A percentile compares a stretch with the other conserved stretches of the same genome.
Conservation (phyloP, 2,329 filamentous ascomycete species). For the Talaromyces sp. region DNA sequence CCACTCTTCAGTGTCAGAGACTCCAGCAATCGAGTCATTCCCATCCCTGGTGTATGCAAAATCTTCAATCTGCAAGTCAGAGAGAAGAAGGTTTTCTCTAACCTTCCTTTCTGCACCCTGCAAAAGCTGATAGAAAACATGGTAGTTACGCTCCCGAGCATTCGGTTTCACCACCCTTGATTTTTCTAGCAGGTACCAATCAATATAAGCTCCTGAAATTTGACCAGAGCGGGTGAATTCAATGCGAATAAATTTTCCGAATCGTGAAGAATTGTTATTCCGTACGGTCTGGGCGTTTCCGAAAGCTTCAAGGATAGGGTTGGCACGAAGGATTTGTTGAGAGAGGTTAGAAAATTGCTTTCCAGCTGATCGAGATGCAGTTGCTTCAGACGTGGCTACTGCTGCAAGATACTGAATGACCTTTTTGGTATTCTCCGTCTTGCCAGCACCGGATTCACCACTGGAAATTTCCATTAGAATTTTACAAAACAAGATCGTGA, state of each 20-base stretch:
- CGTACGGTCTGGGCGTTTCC: constrained; percentile 96
- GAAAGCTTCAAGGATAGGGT: constrained; percentile 95
- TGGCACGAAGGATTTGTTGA: constrained; percentile 91
- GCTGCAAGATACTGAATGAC: constrained; percentile 98
- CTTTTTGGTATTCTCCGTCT: constrained; percentile 99
- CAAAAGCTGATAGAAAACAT: constrained; percentile 93
- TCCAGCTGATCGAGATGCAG: constrained; percentile 55
- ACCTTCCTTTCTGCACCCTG: constrained; percentile 72
- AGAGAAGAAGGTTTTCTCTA: constrained; percentile 72
- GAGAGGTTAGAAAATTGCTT: constrained; percentile 79
- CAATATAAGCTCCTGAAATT: constrained; percentile 93
- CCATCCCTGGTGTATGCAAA: constrained; percentile 90
- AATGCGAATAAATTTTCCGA: constrained; percentile 98
- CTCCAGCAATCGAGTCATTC: constrained; percentile 83
- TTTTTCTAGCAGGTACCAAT: constrained; percentile 98
- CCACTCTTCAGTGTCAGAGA: constrained; percentile 92
- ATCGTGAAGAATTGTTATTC: constrained; percentile 97
- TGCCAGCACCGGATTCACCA: constrained; percentile 94
- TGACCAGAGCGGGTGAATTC: constrained; percentile 84
- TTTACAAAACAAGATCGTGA: background rate
- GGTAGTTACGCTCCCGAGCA: constrained; percentile 86
- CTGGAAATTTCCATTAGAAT: constrained; percentile 24
- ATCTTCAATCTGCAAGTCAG: constrained; percentile 71
- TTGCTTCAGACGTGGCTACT: constrained; percentile 78
- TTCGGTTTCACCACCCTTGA: constrained; percentile 93